phyloP scores from a whole-genome alignment of 202 grass and related monocot species.

The Brachypodium distachyon region DNA sequence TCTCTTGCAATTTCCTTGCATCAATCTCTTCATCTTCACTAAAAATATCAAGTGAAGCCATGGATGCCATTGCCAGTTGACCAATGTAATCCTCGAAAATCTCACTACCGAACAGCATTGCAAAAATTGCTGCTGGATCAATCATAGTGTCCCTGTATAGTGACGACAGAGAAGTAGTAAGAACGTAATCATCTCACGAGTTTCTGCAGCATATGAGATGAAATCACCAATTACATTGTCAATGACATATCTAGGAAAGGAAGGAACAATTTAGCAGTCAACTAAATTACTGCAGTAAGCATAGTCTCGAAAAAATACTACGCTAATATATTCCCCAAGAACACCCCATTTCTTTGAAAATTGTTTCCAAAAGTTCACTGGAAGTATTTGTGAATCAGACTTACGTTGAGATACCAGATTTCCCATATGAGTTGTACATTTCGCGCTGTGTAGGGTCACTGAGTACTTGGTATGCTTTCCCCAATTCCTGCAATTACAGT shows the following conservation, averaged over 20 bases:
- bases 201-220: background rate
- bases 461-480: conserved; percentile 75
- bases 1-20: conserved; percentile 39
- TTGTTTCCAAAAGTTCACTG: background rate
- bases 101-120: conserved; percentile 79
- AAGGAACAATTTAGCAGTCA: background rate
- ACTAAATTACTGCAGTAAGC: too few species aligned
- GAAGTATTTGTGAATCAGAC: conserved; percentile 13
- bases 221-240: background rate
- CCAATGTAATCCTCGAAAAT: conserved; percentile 82
- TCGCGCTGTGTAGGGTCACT: conserved; percentile 58
- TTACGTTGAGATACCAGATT: conserved; percentile 78
- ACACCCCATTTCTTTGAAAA: background rate
- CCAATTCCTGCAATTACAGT: conserved; percentile 54
- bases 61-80: conserved; percentile 62
- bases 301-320: too few species aligned
- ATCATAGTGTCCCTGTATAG: conserved; percentile 61
- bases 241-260: background rate
- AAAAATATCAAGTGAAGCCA: conserved; percentile 47
- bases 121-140: conserved; percentile 74
- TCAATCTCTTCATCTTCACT: conserved; percentile 43
- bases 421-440: conserved; percentile 50
- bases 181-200: background rate
- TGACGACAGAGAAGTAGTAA: conserved; percentile 12
- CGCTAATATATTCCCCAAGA: background rate